Evolutionary conservation across 345 rosid species (phyloP), one percentile per base, ranked within the genome.

Genomic region (Psidium friedrichsthalianum): DNA sequence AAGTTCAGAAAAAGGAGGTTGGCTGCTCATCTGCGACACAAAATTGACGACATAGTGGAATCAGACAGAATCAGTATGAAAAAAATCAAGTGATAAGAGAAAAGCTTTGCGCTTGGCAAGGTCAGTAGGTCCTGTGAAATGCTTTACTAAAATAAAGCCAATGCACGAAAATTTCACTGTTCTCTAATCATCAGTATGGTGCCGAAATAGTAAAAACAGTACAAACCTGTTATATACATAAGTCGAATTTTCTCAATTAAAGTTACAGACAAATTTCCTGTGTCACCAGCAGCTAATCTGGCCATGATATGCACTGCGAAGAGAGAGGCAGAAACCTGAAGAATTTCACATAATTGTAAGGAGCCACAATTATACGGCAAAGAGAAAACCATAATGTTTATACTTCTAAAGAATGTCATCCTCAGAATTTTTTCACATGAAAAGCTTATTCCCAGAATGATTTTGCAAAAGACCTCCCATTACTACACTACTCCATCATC

Each of bases 1-100:
- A 88, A 97, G 87, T 87, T 95, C 96, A 85, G 94, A 92, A 90
- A 97, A 95, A 84, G 96, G 94, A 90, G 93, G 94, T 89, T 91
- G 98, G 83, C 87, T 84, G 86, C 88, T 92, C 90, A 97, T 89
- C 98, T 97, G 94, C 86, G 86, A 88, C 56, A 76, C 59, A 88
- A 53, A 84, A 52, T 58, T 83, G 69, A 86, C 56, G 84, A 88
- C 82, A 27, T 59, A 55, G 59, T n/a, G 40, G 64, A 58, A 56
- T 32, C 51, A 74, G 53, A 74, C 27, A 42, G 53, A 29, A 22
- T n/a, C 84, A 52, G n/a, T n/a, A 36, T 36, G 11, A 54, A 27
- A 56, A 22, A 69, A 69, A 32, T 69, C 44, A 36, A 32, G 44
- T 8, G 78, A 32, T 8, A 32, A 64, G 76, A 64, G 22, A 64